Base-by-base conservation (phyloP, 352 stramenopile species). In the Phytophthora litchii region DNA sequence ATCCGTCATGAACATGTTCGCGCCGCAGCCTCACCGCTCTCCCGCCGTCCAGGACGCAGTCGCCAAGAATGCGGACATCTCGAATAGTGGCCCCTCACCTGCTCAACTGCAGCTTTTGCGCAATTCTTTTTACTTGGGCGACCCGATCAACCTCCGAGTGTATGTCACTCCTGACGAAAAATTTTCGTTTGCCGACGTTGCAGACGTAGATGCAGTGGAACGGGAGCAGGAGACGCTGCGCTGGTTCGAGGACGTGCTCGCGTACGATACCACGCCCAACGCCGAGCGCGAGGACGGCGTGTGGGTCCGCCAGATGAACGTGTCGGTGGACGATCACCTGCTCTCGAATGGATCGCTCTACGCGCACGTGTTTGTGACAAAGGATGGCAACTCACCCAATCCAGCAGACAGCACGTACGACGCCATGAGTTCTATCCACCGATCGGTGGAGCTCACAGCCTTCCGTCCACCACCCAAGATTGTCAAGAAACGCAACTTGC, bases 311-410 rank as follows among this genome's bases (percentile, higher is more conserved):
- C 17, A 63, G 25, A 31, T 92, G 21, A 96, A 96, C 60, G 69
- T 95, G 40, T 83, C 84, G 11, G 70, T 94, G 37, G 84, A 91
- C 56, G 62, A 78, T 11, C 56, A 89, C 36, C 40, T 92, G 50
- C 72, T 88, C 4, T 45, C 57, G 23, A 97, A 96, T 55, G 86
- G 80, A 16, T 93, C 87, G 51, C 43, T 92, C 3, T 95, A 80
- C 54, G 88, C 86, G 41, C 89, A 97, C 71, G 82, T 96, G 48
- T 95, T 94, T 45, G 57, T 94, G 34, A 91, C 82, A 25, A 88
- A 88, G 41, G 68, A 74, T 8, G 83, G 84, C 42, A 72, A 80
- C 58, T 92, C 83, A 27, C 76, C 83, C 44, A 91, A 94, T 49
- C 84, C 83, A 7, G 41, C 72, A 13, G 80, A 91, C 67, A 57